Evolutionary conservation across 805 yeast genomes (phyloP), one percentile per base, ranked within the genome.

Genomic region (Candida odintsovae): DNA sequence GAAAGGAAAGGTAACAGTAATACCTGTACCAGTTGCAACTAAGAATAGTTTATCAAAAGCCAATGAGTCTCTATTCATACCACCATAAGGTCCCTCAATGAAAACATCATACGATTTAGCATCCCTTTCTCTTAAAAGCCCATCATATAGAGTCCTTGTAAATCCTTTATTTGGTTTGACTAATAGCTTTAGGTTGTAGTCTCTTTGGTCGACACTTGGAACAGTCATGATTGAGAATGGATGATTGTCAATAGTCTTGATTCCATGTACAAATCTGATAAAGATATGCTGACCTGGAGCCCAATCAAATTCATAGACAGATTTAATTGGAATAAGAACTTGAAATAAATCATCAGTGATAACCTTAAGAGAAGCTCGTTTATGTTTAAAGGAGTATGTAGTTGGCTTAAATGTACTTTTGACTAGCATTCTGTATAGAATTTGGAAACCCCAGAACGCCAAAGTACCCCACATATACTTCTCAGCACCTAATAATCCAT

Each of bases 21-120:
- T 69, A 37, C 84, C 83, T 40, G 76, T 69, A 4, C 84, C 84
- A 1, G 77, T 63, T 20, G 77, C 62, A 2, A 76, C 18, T 21
- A 77, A 54, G 10, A 65, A 56, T 8, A 74, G 59, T 39, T 71
- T 67, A 39, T 73, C 74, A 55, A 78, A 78, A 1, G 75, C 59
- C 19, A 67, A 51, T 6, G 64, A 59, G 49, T 75, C 75, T 55
- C 84, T 66, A 15, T 65, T 53, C 41, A 72, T 53, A 1, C 82
- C 83, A 16, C 84, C 83, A 49, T 76, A 78, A 4, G 84, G 81
- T 1, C 84, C 84, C 54, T 78, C 83, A 18, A 76, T 56, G 47
- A 50, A 70, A 1, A 60, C 36, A 0, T 64, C 50, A 15, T 55
- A 51, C 0, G 58, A 50, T 20, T 55, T 56, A 12, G 46, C 47